These are phyloP conservation scores for Stromatinia cepivora DNA, from an alignment of 2,329 filamentous ascomycete species.

Conservation along the genomic window DNA sequence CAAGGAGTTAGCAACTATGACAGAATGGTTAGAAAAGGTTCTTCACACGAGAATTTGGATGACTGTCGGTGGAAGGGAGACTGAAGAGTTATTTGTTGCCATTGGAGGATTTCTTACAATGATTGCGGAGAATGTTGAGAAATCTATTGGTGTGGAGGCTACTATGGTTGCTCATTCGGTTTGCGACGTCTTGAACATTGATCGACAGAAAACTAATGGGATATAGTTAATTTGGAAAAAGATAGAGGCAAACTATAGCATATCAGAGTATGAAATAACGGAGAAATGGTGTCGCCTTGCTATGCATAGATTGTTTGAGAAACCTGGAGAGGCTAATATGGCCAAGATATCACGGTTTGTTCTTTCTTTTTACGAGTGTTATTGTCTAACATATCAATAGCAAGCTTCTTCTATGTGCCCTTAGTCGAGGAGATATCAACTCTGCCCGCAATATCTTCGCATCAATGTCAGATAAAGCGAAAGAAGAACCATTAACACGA, in stretches of 20 bases:
- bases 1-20: conserved; percentile 47
- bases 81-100: conserved; percentile 41
- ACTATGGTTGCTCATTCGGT: conserved; percentile 69
- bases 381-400: conserved; percentile 45
- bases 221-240: conserved; percentile 77
- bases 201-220: conserved; percentile 23
- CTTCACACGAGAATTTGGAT: conserved; percentile 70
- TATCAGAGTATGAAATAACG: conserved; percentile 54
- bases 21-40: conserved; percentile 66
- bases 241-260: conserved; percentile 59
- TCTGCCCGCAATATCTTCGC: conserved; percentile 57
- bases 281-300: conserved; percentile 72
- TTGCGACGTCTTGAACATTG: conserved; percentile 34
- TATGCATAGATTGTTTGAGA: conserved; percentile 64
- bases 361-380: conserved; percentile 5
- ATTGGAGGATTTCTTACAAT: conserved; percentile 48
- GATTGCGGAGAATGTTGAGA: conserved; percentile 48
- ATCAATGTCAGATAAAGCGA: conserved; percentile 58
- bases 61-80: conserved; percentile 50
- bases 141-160: conserved; percentile 57
- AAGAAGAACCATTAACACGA: conserved; percentile 63
- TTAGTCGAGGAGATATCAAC: conserved; percentile 57
- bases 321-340: conserved; percentile 64
- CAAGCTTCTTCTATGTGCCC: conserved; percentile 70
- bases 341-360: conserved; percentile 65